Evolutionary conservation across 2,329 filamentous ascomycete species (phyloP).

Genomic region (Epichloe coenophiala): DNA sequence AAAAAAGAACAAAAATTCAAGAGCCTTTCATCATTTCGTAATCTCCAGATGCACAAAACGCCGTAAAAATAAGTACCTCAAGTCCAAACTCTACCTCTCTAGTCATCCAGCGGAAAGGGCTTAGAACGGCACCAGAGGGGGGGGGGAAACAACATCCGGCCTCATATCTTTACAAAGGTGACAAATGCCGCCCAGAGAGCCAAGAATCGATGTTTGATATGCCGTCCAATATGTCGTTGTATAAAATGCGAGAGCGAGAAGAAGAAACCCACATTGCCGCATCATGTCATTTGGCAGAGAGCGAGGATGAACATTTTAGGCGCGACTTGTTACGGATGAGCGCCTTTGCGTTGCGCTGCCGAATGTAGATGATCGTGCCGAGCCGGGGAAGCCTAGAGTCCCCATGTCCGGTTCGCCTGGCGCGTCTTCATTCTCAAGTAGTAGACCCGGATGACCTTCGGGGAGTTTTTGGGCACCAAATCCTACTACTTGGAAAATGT

Average conservation of each 20-base stretch:
- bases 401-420: constrained; percentile 42
- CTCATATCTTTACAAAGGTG: neutral
- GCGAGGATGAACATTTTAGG: constrained; percentile 17
- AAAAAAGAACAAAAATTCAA: neutral
- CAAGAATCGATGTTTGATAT: neutral
- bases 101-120: neutral
- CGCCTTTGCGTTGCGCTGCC: constrained; percentile 28
- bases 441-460: constrained; percentile 31
- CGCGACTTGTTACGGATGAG: constrained; percentile 33
- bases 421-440: constrained; percentile 39
- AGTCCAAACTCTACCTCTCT: no score
- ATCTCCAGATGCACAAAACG: neutral
- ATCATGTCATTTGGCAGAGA: neutral
- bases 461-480: constrained; percentile 41
- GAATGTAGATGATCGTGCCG: constrained; percentile 32
- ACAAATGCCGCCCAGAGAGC: neutral
- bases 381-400: constrained; percentile 22
- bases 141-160: neutral
- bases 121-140: neutral
- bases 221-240: neutral
- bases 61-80: neutral
- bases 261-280: neutral
- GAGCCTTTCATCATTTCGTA: neutral
- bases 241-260: neutral
- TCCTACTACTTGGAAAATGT: constrained; percentile 49